Conservation (phyloP, 805 yeast species). For the Grigorovia humatica region DNA sequence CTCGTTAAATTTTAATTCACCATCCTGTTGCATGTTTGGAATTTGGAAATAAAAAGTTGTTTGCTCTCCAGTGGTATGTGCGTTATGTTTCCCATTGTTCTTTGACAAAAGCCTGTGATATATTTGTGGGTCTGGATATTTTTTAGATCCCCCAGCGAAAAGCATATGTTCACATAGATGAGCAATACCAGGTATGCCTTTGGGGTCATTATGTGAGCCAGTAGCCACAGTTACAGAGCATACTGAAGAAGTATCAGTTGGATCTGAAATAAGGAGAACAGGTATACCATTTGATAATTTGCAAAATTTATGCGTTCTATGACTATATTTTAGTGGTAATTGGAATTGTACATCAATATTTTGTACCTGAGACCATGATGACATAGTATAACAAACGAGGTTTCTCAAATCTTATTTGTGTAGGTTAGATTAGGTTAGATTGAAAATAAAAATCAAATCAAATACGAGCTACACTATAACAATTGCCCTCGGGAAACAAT, state of each 20-base stretch:
- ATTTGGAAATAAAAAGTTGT: constrained; percentile 56
- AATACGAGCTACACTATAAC: no score
- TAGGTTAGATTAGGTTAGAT: no score
- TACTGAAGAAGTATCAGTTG: constrained; percentile 51
- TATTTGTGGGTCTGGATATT: constrained; percentile 38
- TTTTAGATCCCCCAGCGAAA: constrained; percentile 42
- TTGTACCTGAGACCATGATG: constrained; percentile 5
- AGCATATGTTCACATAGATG: constrained; percentile 81
- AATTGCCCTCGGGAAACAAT: no score
- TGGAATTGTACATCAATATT: constrained; percentile 18
- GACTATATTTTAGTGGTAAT: constrained; percentile 30
- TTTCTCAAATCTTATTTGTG: not conserved
- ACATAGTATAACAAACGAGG: not conserved
- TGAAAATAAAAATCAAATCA: no score
- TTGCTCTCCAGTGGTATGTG: constrained; percentile 57
- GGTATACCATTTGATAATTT: constrained; percentile 59
- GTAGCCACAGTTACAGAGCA: constrained; percentile 66
- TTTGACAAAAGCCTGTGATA: constrained; percentile 36
- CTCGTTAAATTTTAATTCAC: constrained; percentile 35
- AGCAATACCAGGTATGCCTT: constrained; percentile 65
- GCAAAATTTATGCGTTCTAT: constrained; percentile 36
- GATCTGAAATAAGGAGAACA: constrained; percentile 66
- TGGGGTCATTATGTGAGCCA: constrained; percentile 77
- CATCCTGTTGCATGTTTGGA: constrained; percentile 32
- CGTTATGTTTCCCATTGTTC: constrained; percentile 53